phyloP scores from a whole-genome alignment of 2,329 filamentous ascomycete species.

The Aspergillus luchuensis region DNA sequence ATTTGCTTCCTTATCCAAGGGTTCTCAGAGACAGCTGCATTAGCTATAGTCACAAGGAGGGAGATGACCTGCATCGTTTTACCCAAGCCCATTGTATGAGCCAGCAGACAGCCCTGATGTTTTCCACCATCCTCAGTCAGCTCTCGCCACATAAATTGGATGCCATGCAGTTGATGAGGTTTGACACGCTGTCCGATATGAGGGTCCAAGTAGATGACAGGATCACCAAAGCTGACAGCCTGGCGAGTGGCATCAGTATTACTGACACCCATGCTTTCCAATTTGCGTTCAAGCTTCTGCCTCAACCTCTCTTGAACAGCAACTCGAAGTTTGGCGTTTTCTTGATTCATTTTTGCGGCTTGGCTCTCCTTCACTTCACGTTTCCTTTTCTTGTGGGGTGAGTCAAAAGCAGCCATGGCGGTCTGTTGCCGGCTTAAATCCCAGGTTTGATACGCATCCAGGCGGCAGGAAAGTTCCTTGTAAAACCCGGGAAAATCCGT shows the following conservation, averaged over 20 bases:
- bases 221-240: constrained; percentile 48
- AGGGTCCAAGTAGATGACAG: constrained; percentile 58
- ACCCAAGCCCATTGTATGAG: constrained; percentile 88
- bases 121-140: constrained; percentile 65
- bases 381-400: constrained; percentile 52
- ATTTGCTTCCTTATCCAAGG: constrained; percentile 64
- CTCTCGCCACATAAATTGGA: constrained; percentile 88
- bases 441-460: constrained; percentile 22
- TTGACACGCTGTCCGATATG: constrained; percentile 69
- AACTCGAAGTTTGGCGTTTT: constrained; percentile 57
- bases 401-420: constrained; percentile 11
- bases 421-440: constrained; percentile 2
- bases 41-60: constrained; percentile 72
- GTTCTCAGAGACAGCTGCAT: constrained; percentile 64
- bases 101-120: constrained; percentile 75
- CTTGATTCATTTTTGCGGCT: constrained; percentile 56
- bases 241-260: constrained; percentile 48
- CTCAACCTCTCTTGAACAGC: constrained; percentile 58
- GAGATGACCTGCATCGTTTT: constrained; percentile 93
- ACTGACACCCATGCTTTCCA: constrained; percentile 35
- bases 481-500: constrained; percentile 34
- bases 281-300: constrained; percentile 33
- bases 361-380: constrained; percentile 52
- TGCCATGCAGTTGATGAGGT: constrained; percentile 75
- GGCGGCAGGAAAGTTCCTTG: constrained; percentile 28